phyloP scores from a whole-genome alignment of 805 yeast species.

The Ogataea salicorniae region DNA sequence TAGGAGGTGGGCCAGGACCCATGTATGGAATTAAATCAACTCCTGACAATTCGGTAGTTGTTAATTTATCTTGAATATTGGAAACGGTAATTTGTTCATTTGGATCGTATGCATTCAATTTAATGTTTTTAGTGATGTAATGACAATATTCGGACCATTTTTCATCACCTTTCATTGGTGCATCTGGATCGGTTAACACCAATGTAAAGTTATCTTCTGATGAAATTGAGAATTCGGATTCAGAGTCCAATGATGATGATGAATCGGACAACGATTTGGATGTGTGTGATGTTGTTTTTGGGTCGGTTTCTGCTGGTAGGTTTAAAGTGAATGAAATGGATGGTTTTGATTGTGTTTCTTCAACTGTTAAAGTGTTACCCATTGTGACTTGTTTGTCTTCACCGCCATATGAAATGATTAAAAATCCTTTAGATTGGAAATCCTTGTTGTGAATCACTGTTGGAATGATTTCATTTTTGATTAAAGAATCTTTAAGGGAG shows the following conservation, averaged over 20 bases:
- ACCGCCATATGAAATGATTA: conserved; percentile 58
- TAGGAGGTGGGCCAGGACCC: conserved; percentile 90
- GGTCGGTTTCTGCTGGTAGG: conserved; percentile 15
- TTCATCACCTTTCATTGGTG: conserved; percentile 76
- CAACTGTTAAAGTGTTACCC: conserved; percentile 67
- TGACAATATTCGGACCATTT: conserved; percentile 89
- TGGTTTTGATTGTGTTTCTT: conserved; percentile 67
- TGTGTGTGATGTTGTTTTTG: too few relatives aligned
- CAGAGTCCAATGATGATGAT: conserved; percentile 17
- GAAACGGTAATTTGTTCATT: conserved; percentile 22
- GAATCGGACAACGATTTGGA: conserved; percentile 21
- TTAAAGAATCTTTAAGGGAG: conserved; percentile 46
- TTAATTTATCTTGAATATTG: conserved; percentile 23
- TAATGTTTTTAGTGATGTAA: conserved; percentile 56
- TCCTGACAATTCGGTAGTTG: conserved; percentile 37
- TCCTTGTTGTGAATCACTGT: conserved; percentile 42
- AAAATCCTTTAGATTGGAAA: conserved; percentile 43
- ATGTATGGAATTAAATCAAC: conserved; percentile 48
- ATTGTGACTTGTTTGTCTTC: conserved; percentile 57
- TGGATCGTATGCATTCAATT: conserved; percentile 36
- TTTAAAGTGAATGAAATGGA: conserved; percentile 56
- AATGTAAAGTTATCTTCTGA: conserved; percentile 58
- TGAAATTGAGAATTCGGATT: conserved; percentile 34
- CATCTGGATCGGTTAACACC: conserved; percentile 90
- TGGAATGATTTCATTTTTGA: conserved; percentile 46